These are phyloP conservation scores for Actinidia chinensis DNA, from an alignment of 179 eudicot genomes.

Conservation along the genomic window DNA sequence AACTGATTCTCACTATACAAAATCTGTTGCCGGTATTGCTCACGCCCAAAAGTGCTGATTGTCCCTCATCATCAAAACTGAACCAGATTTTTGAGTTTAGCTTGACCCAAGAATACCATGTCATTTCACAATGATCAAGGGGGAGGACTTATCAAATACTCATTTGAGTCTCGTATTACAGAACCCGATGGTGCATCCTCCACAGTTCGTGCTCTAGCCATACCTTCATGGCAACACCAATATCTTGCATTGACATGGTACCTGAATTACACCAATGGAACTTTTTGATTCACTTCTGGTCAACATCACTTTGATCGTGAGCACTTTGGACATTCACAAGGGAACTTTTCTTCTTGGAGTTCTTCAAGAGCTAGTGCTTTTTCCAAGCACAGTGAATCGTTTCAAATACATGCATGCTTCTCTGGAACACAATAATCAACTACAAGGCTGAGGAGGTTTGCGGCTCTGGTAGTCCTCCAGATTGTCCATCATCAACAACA, in stretches of 20 bases:
- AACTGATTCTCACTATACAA: constrained; percentile 13
- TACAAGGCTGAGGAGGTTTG: constrained; percentile 16
- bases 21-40: constrained; percentile 4
- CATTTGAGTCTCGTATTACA: constrained; percentile 19
- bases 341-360: constrained; percentile 16
- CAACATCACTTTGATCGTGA: constrained; percentile 9
- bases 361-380: constrained; percentile 16
- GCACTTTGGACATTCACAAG: constrained; percentile 9
- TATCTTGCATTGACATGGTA: constrained; percentile 18
- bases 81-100: constrained; percentile 21
- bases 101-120: constrained; percentile 14
- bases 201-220: constrained; percentile 8
- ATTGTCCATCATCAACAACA: constrained; percentile 19
- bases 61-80: constrained; percentile 20
- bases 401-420: constrained; percentile 20
- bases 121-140: constrained; percentile 13
- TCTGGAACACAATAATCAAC: constrained; percentile 13
- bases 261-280: constrained; percentile 11
- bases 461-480: constrained; percentile 19
- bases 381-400: constrained; percentile 7
- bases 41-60: constrained; percentile 15
- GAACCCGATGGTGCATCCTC: constrained; percentile 22
- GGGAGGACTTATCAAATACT: constrained; percentile 20
- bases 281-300: constrained; percentile 5
- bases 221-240: constrained; percentile 16